These are phyloP conservation scores for Mrakiaceae sp. DNA, from an alignment of 1,284 basidiomycete genomes.

Conservation along the genomic window DNA sequence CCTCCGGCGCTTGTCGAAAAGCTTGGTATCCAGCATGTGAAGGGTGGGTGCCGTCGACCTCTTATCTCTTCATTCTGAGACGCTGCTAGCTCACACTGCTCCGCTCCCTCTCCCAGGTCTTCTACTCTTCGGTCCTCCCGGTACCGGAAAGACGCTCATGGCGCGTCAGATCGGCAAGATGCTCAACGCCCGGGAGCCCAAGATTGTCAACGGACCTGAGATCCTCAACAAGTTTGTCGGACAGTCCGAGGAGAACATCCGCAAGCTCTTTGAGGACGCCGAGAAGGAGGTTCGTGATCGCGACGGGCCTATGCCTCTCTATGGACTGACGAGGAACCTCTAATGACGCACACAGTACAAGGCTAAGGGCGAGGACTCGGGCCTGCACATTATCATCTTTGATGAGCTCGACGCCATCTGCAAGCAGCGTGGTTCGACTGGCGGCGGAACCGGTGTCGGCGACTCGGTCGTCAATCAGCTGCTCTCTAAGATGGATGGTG, in stretches of 20 bases:
- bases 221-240: conserved; percentile 97
- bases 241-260: conserved; percentile 95
- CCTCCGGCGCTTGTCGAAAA: conserved; percentile 94
- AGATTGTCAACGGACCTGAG: conserved; percentile 97
- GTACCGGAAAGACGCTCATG: conserved; percentile 97
- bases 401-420: conserved; percentile 98
- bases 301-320: not conserved
- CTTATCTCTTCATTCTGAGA: not conserved
- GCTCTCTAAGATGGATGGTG: conserved; percentile 99
- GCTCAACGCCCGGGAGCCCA: conserved; percentile 96
- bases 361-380: conserved; percentile 95
- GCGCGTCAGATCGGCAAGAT: conserved; percentile 99
- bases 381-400: conserved; percentile 98
- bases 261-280: conserved; percentile 94
- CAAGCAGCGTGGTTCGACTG: conserved; percentile 85
- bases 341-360: conserved; percentile 57
- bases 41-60: conserved; percentile 47
- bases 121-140: conserved; percentile 88
- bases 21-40: conserved; percentile 96
- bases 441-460: conserved; percentile 88
- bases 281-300: conserved; percentile 69
- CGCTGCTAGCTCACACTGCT: not conserved
- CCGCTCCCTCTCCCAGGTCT: conserved; percentile 49
- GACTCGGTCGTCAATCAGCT: conserved; percentile 99
- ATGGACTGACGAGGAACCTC: conserved; percentile 1